Conservation (phyloP, 169 alveolate genomes). For the Babesia caballi region DNA sequence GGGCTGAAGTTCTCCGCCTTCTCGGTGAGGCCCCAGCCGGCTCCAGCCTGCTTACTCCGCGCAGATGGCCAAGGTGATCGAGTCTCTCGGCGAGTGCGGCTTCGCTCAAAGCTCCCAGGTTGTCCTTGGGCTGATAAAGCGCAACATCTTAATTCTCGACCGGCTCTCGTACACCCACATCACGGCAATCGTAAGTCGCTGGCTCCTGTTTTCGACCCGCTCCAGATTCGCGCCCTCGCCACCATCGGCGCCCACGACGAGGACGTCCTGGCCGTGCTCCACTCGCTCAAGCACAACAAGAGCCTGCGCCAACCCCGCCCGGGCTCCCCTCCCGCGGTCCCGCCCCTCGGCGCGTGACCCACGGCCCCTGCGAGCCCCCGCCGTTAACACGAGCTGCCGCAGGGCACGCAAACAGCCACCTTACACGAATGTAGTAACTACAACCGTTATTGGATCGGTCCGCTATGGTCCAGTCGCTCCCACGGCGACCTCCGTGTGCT, state of each 20-base stretch:
- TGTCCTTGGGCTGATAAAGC: constrained; percentile 24
- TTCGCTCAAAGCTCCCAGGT: constrained; percentile 2
- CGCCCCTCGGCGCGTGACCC: too few relatives aligned
- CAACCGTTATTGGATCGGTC: too few relatives aligned
- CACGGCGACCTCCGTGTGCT: too few relatives aligned
- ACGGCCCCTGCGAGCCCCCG: too few relatives aligned
- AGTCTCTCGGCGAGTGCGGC: constrained; percentile 33
- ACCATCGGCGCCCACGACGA: constrained; percentile 46
- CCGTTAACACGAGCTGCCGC: too few relatives aligned
- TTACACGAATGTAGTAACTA: too few relatives aligned
- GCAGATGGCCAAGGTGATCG: constrained; percentile 53
- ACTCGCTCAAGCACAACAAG: constrained; percentile 45
- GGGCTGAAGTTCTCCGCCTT: constrained; percentile 15
- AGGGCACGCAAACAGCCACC: too few relatives aligned
- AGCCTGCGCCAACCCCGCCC: neutral
- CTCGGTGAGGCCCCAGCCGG: neutral
- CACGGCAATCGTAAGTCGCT: constrained; percentile 23
- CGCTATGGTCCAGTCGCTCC: too few relatives aligned
- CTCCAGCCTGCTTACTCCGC: neutral
- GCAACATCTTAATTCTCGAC: constrained; percentile 40
- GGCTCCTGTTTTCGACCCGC: neutral
- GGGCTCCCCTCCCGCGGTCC: neutral
- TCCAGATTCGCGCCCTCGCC: constrained; percentile 32
- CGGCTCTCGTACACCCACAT: constrained; percentile 44
- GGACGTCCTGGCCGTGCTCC: constrained; percentile 41